Evolutionary conservation across 805 yeast species (phyloP), one percentile per base, ranked within the genome.

Genomic region (Candida germanica): DNA sequence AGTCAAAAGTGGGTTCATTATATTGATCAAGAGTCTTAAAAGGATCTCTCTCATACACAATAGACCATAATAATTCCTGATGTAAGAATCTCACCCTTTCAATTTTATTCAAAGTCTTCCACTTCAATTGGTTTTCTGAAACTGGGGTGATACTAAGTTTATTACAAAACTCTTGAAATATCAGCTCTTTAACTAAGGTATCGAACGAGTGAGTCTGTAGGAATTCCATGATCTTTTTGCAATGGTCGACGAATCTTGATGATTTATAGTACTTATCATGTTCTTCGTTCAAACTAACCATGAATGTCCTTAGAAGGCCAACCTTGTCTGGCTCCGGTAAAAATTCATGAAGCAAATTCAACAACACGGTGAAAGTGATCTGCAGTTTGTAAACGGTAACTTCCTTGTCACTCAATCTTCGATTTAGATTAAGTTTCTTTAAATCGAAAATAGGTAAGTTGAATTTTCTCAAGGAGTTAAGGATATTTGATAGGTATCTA

Each of bases 221-320:
- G 18, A 26, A 34, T 13, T 51, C 54, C n/a, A 61, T 42, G n/a
- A 53, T 38, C 11, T 49, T 42, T 23, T 47, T 51, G 37, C 69
- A 62, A 32, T 49, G 49, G n/a, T 62, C 69, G 10, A 49, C 50
- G 39, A 49, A 63, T 34, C 53, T 49, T 0, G 42, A 16, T 0
- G 58, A 52, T 4, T 43, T 39, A 33, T 26, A 53, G 34, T 54
- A 50, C 26, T 46, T 48, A 20, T 56, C 58, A 37, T 47, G 56
- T 25, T 63, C 63, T n/a, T 42, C 47, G 26, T 48, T 54, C 19
- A 66, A 39, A 13, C 20, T 14, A 6, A 13, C 27, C 29, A 36
- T 29, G 27, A 36, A 36, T 14, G 12, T 13, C 13, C n/a, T 10
- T 6, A 36, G 11, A 9, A 31, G 16, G n/a, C 13, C 16, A 7